phyloP scores from a whole-genome alignment of 169 alveolate genomes.

The Plasmodium cynomolgi region DNA sequence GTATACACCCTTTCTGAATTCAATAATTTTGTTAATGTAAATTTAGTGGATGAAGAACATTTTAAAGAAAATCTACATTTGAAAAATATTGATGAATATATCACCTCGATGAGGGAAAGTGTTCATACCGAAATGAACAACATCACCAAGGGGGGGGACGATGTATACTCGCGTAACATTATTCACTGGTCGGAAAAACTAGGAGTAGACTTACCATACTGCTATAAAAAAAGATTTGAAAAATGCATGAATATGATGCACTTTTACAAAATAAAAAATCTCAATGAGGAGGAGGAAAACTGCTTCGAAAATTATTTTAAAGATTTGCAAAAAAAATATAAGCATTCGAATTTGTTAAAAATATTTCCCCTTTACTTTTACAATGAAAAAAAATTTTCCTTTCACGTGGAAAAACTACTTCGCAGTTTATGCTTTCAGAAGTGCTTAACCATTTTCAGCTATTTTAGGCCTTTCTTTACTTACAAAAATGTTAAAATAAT shows the following conservation, averaged over 20 bases:
- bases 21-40: constrained; percentile 36
- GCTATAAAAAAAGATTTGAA: constrained; percentile 40
- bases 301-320: constrained; percentile 52
- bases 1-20: constrained; percentile 49
- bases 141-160: background rate
- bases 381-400: constrained; percentile 43
- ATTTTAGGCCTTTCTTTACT: constrained; percentile 29
- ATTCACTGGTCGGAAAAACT: constrained; percentile 40
- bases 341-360: constrained; percentile 46
- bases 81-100: background rate
- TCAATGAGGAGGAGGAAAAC: constrained; percentile 49
- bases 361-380: constrained; percentile 66
- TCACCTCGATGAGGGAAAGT: constrained; percentile 5
- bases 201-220: constrained; percentile 35
- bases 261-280: constrained; percentile 57
- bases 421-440: constrained; percentile 68
- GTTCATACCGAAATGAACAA: background rate
- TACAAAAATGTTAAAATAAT: constrained; percentile 48
- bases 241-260: constrained; percentile 44
- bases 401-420: constrained; percentile 36
- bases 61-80: constrained; percentile 19
- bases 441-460: constrained; percentile 52
- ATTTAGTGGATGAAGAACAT: constrained; percentile 1
- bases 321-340: constrained; percentile 39
- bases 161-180: background rate